Evolutionary conservation across 2,329 filamentous ascomycete species (phyloP), one percentile per base, ranked within the genome.

Genomic region (Ophiocordyceps camponoti-rufipedis): DNA sequence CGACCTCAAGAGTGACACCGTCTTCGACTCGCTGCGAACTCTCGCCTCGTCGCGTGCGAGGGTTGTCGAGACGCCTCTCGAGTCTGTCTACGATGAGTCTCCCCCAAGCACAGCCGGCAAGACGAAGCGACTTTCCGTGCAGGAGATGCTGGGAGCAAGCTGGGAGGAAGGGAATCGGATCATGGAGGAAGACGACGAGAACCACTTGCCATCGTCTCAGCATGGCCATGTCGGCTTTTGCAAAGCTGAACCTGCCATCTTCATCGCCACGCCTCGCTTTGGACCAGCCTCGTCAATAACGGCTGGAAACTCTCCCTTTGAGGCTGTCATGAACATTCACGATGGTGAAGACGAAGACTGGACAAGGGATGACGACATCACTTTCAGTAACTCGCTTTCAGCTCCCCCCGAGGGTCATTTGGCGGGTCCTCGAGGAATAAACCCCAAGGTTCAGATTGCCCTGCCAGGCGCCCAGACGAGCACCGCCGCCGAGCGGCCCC

Each of bases 41-140:
- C 70, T 74, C 48, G 79, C 74, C 38, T 85, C 82, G 10, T 72
- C 74, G 49, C 81, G 78, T 49, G 70, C 74, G 45, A 75, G 78
- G 48, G 74, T 76, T 32, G 71, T 78, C 42, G 78, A 85, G 56
- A 82, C 80, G 28, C 81, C 82, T 14, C 66, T 87, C 44, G 82
- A 87, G 55, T 84, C 78, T 23, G 83, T 87, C 68, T 88, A 87
- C 59, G 82, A 88, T 61, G 83, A 88, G 53, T 85, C 82, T 13
- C 81, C 80, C 33, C 74, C 76, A 8, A 74, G 71, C 55, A 71
- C 72, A 1, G 69, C 70, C 16, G 66, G 69, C 45, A 71, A 71
- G 55, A 63, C 68, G 3, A 76, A 75, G 53, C 65, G 74, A 28
- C 56, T 75, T 11, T 76, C 74, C 0, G 74, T 77, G 35, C 74